Percentiles rank a stretch among this genome's conserved stretches.
Conservation (phyloP, 2,329 filamentous ascomycete species). For the Aspergillus neoniger region DNA sequence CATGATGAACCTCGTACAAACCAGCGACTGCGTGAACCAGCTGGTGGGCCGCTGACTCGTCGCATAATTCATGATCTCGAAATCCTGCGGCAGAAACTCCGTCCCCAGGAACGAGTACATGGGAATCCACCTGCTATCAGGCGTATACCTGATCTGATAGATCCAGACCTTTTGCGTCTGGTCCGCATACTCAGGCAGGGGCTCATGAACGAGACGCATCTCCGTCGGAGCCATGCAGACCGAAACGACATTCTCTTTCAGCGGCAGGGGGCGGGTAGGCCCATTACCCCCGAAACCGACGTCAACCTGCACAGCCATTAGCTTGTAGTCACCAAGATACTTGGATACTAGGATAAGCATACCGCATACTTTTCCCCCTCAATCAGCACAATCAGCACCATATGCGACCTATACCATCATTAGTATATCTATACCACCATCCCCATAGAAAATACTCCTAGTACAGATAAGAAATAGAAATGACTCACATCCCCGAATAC, state of each 20-base stretch:
- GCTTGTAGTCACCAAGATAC: neutral
- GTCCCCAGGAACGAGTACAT: constrained; percentile 67
- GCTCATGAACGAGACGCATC: constrained; percentile 55
- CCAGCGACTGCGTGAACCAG: constrained; percentile 57
- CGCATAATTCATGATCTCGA: constrained; percentile 60
- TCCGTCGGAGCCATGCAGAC: constrained; percentile 57
- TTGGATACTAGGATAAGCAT: constrained; percentile 2
- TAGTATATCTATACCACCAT: neutral
- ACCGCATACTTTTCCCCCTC: constrained; percentile 48
- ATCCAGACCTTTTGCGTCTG: constrained; percentile 59
- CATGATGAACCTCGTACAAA: constrained; percentile 59
- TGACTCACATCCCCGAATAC: constrained; percentile 53
- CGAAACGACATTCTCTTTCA: constrained; percentile 46
- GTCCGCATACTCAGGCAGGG: constrained; percentile 49
- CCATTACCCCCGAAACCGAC: constrained; percentile 67
- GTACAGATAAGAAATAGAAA: neutral
- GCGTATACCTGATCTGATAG: constrained; percentile 59
- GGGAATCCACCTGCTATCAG: constrained; percentile 56
- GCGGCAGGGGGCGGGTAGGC: constrained; percentile 58
- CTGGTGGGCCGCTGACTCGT: constrained; percentile 53
- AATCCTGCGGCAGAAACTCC: constrained; percentile 65
- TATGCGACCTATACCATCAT: constrained; percentile 48
- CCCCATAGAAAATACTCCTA: neutral
- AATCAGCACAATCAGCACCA: constrained; percentile 63
- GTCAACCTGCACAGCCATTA: constrained; percentile 49